Conservation (phyloP, 805 yeast genomes). For the Peterozyma xylosa region DNA sequence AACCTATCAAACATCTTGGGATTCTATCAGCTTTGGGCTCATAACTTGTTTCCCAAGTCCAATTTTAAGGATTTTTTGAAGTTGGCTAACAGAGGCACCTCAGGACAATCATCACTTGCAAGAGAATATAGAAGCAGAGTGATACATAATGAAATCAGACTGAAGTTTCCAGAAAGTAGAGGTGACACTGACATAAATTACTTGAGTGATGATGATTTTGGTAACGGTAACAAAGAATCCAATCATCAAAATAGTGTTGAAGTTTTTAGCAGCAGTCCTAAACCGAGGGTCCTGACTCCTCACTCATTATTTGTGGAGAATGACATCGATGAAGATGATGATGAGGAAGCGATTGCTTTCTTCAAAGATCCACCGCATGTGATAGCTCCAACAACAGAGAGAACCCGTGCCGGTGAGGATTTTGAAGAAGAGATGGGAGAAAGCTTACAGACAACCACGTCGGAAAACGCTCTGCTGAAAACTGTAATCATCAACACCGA, state of each 20-base stretch:
- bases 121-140: constrained; percentile 28
- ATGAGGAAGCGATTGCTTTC: constrained; percentile 13
- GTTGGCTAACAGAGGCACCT: constrained; percentile 43
- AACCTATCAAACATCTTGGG: constrained; percentile 43
- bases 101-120: constrained; percentile 29
- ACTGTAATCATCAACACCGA: too few species aligned
- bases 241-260: background rate
- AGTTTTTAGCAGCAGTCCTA: background rate
- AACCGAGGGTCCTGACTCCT: background rate
- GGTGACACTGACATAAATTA: background rate
- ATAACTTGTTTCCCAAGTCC: constrained; percentile 70
- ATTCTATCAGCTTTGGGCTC: constrained; percentile 71
- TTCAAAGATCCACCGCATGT: background rate
- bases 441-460: too few species aligned
- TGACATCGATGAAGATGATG: constrained; percentile 12
- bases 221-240: background rate
- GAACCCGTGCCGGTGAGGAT: constrained; percentile 3
- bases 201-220: background rate
- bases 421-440: background rate
- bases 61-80: constrained; percentile 63
- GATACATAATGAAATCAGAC: constrained; percentile 28
- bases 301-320: constrained; percentile 12
- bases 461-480: too few species aligned
- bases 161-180: constrained; percentile 3
- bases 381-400: background rate